Evolutionary conservation across 148 eudicot genomes (phyloP), one percentile per base, ranked within the genome.

Genomic region (Silene conica): DNA sequence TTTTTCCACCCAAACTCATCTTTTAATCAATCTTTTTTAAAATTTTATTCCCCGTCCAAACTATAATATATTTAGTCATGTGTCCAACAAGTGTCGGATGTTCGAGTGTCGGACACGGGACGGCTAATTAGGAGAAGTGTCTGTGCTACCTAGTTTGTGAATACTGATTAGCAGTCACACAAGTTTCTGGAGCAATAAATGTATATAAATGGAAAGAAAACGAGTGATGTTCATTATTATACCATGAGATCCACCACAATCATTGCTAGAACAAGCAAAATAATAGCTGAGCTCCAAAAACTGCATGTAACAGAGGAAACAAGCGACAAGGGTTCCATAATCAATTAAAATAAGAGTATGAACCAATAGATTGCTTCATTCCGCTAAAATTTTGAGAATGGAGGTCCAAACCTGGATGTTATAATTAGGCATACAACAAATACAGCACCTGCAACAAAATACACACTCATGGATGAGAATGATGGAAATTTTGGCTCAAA

Each of bases 181-280:
- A 25, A 0, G 25, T 13, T 61, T 61, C 15, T 1, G 12, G 65
- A 61, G 69, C 69, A 62, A 60, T 50, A 19, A 25, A 4, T 64
- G 48, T 67, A 60, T 28, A 74, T 25, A n/a, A 43, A 74, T 14
- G 22, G 16, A 31, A 64, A 67, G 43, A 59, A 13, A 16, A 4
- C 10, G 15, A 18, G 7, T 48, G 31, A 19, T 38, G 61, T n/a
- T 5, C 23, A 57, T 25, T 19, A 34, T 63, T 21, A 45, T 85
- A 89, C 92, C 92, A 89, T 74, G 60, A 89, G 87, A 77, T 89
- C 90, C 67, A 89, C 83, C 63, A 89, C 85, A 79, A 89, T 85
- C 92, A 89, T 89, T 46, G 88, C 83, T 62, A 89, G 76, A 25
- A 89, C 88, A 67, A 89, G 88, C 62, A 89, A 66, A 75, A 85